phyloP scores from a whole-genome alignment of 1,139 yeast species.

The Arxiozyma telluris region DNA sequence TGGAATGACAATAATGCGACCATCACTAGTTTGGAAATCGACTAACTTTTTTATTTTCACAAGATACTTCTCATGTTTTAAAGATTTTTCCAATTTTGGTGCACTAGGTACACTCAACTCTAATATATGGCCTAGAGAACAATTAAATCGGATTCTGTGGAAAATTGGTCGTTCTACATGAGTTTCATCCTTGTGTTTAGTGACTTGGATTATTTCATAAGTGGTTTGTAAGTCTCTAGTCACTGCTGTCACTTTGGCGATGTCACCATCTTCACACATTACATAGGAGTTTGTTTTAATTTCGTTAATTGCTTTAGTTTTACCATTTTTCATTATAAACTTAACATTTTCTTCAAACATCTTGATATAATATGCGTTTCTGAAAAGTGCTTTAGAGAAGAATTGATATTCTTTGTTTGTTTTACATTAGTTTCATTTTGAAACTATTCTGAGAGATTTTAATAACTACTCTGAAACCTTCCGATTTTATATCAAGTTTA shows the following conservation, averaged over 20 bases:
- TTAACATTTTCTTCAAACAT: slow-evolving; percentile 32
- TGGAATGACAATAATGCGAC: slow-evolving; percentile 17
- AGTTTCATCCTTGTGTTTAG: slow-evolving; percentile 19
- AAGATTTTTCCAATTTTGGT: slow-evolving; percentile 17
- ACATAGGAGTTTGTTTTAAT: slow-evolving; percentile 33
- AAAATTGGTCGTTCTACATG: slow-evolving; percentile 15
- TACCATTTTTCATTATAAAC: slow-evolving; percentile 37
- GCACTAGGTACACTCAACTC: slow-evolving; percentile 26
- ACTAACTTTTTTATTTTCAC: slow-evolving; percentile 18
- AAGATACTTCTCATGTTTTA: slow-evolving; percentile 11
- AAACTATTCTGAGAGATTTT: background rate
- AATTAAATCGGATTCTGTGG: slow-evolving; percentile 27
- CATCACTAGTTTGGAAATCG: slow-evolving; percentile 16
- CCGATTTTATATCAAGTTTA: background rate
- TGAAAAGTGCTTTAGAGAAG: background rate
- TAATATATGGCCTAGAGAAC: slow-evolving; percentile 33
- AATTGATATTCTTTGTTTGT: background rate
- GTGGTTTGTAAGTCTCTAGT: slow-evolving; percentile 37
- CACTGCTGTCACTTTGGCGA: slow-evolving; percentile 33
- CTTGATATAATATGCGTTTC: background rate
- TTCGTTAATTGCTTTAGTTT: slow-evolving; percentile 29
- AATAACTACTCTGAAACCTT: background rate
- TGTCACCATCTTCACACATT: slow-evolving; percentile 37
- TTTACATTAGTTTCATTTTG: background rate
- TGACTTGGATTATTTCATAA: slow-evolving; percentile 31